Evolutionary conservation across 2,329 filamentous ascomycete genomes (phyloP), one percentile per base, ranked within the genome.

Genomic region (Chaetomium sp.): DNA sequence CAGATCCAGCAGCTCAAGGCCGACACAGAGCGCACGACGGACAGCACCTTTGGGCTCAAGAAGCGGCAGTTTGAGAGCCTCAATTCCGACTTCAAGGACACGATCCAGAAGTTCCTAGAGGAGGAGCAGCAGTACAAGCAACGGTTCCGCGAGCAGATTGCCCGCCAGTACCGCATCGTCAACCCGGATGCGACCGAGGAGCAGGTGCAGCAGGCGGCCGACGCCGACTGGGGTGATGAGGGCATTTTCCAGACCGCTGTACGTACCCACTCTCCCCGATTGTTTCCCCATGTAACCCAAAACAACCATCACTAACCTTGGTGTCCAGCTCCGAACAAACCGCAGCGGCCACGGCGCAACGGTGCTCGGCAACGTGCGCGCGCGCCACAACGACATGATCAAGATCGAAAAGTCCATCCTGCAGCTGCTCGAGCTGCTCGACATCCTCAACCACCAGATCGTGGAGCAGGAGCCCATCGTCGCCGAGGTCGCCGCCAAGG

Each of bases 211-310:
- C 81, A 91, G 75, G 90, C 90, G 3, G 81, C 87, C 27, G 82
- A 91, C 70, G 81, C 86, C 61, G 88, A 93, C 74, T 91, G 90
- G 88, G 87, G 88, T 61, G 85, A 90, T 65, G 89, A 93, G 79
- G 89, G 90, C 72, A 88, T 95, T 62, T 95, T 94, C 80, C 89
- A 93, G 77, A 89, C 87, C 64, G 91, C 91, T 65, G 91, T 94
- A 83, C 77, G 87, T 83, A 60, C 67, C 60, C 31, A 23, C 29
- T 35, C 16, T 13, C 23, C 9, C 23, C 45, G 23, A 33, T 56
- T 42, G 4, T 42, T 27, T n/a, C 51, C 10, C 60, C 27, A 42
- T 31, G 45, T 33, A 5, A 59, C 5, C 21, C 25, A 31, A 29
- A 27, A n/a, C 25, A 16, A n/a, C 27, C 12, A 29, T 25, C 31